Evolutionary conservation across 177 flowering plant genomes (phyloP).

Genomic region (Vitis hybrid): DNA sequence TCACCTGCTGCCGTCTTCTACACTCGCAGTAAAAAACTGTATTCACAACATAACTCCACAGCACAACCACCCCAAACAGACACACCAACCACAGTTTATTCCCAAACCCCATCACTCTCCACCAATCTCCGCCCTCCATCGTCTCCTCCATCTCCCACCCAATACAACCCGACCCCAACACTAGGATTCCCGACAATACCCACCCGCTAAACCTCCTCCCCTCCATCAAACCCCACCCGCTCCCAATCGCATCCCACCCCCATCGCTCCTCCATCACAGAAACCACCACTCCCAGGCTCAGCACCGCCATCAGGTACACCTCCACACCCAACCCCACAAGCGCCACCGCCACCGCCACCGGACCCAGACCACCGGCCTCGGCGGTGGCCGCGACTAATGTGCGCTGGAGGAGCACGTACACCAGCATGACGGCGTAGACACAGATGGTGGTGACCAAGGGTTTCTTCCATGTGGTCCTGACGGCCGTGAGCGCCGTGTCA

Average conservation of each 20-base stretch:
- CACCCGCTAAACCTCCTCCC: slow-evolving; percentile 46
- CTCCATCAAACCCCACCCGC: slow-evolving; percentile 41
- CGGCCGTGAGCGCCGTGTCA: slow-evolving; percentile 18
- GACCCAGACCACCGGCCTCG: slow-evolving; percentile 1
- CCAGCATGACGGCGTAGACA: slow-evolving; percentile 23
- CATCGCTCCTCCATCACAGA: slow-evolving; percentile 45
- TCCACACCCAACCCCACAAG: slow-evolving; percentile 26
- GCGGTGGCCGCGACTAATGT: neutral
- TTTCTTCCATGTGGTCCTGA: slow-evolving; percentile 29
- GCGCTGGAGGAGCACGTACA: slow-evolving; percentile 15
- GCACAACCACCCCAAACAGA: slow-evolving; percentile 27
- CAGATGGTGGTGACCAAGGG: slow-evolving; percentile 32
- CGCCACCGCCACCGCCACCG: slow-evolving; percentile 4
- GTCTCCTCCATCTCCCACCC: slow-evolving; percentile 24
- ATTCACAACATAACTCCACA: slow-evolving; percentile 32
- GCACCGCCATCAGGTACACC: slow-evolving; percentile 42
- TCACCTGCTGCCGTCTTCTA: slow-evolving; percentile 19
- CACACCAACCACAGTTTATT: slow-evolving; percentile 14
- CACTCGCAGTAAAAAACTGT: slow-evolving; percentile 38
- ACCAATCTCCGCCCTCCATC: slow-evolving; percentile 34
- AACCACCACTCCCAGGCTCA: slow-evolving; percentile 48
- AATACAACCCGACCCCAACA: slow-evolving; percentile 23
- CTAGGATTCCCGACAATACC: slow-evolving; percentile 34
- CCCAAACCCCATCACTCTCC: slow-evolving; percentile 9
- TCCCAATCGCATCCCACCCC: slow-evolving; percentile 45